Evolutionary conservation across 768 basidiomycete species (phyloP), one percentile per base, ranked within the genome.

Genomic region (Strobilomyces confusus): DNA sequence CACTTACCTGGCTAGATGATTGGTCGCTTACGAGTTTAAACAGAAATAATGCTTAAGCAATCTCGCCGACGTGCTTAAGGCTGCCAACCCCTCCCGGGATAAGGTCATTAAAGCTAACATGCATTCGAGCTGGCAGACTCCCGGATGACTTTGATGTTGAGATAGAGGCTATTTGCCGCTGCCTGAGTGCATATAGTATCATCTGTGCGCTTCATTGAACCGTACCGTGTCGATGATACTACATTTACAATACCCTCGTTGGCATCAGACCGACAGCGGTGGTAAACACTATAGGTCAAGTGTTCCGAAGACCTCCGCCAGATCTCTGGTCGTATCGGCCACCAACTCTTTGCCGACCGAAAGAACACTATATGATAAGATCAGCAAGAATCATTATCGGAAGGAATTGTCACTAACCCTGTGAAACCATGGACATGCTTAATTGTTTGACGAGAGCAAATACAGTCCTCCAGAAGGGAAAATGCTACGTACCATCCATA

Each of bases 101-200:
- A 81, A 81, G 58, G 80, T 80, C 5, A 68, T 74, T 36, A 78
- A 76, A 63, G 73, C 83, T 44, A 84, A 84, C 54, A 76, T 85
- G 84, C 66, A 87, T 92, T 57, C 86, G 89, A 71, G 85, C 82
- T 13, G 84, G 78, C 9, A 78, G 78, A 58, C 73, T 89, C 33
- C 87, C 87, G 0, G 75, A 76, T 59, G 85, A 86, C 55, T 86
- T 87, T 7, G 78, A 86, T 58, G 76, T 88, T 40, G 88, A 91
- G 73, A 83, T 89, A 37, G 87, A 89, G 66, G 80, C 77, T 9
- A 83, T 85, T 54, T n/a, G 82, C 84, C n/a, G 67, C 77, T 30
- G 57, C 52, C 41, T 66, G 47, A 61, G 14, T 22, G 14, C 15
- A 15, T n/a, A 12, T 36, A 40, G 6, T 36, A 54, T 26, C 29